Base-by-base conservation (phyloP, 371 early-diverging fungal species). In the Actinomortierella ambigua region DNA sequence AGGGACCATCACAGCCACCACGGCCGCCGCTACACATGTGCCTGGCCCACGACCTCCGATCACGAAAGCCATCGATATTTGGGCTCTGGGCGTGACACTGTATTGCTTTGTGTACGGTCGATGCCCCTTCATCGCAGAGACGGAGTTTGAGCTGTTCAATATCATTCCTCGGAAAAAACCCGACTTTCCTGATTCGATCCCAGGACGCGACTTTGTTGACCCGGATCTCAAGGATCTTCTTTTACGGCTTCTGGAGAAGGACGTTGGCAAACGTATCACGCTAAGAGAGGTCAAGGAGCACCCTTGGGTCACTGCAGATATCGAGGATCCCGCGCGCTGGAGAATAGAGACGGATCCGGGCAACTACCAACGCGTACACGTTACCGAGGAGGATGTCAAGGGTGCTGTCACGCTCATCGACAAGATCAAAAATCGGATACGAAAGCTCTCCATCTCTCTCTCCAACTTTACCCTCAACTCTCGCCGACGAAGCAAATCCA, bases 11-110 rank as follows among this genome's bases (percentile, higher is more conserved):
- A 58, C 65, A 22, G 44, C 53, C 20, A 17, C 42, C 8, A 34
- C 34, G 11, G 34, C 34, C 34, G 11, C 4, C 11, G 34, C 34
- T 11, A 34, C 34, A 11, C 34, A 6, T 34, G 34, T 34, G 11
- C 34, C 34, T 34, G 22, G 55, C 28, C 59, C 68, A 34, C 68
- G 80, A 27, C 85, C 84, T 26, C 83, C 82, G 5, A 91, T 92
- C 22, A 91, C 94, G 9, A 89, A 90, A 50, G 91, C 93, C 8
- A 96, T 99, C 42, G 99, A 99, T 79, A 87, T 99, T 3, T 99
- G 99, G 99, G 97, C 99, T 18, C 81, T 98, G 57, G 99, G 99
- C 1, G 98, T 99, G n/a, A 97, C 99, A 2, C 84, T 99, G 17
- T 99, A 95, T 76, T 98, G 98, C 61, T 85, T 99, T 54, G 82